Evolutionary conservation across 2,329 filamentous ascomycete species (phyloP), one percentile per base, ranked within the genome.

Genomic region (Fusarium pseudoanthophilum): DNA sequence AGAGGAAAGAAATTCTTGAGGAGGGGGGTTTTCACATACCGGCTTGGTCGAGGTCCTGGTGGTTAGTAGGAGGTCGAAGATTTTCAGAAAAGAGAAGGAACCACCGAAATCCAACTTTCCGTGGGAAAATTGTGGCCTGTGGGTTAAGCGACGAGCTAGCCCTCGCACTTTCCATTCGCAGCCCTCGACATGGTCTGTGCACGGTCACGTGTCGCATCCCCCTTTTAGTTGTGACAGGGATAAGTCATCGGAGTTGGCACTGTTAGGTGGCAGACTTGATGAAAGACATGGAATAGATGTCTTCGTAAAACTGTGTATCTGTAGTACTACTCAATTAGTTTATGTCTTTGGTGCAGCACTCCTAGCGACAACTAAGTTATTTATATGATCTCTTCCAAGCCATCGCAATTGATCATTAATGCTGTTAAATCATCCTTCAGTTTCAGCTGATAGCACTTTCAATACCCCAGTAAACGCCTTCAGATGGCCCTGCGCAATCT

Each of bases 21-120:
- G 55, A 60, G 42, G 59, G 67, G 63, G 67, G 9, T 24, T 64
- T 53, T 56, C 60, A 83, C 82, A 69, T 78, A 83, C 82, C 82
- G 81, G 80, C 76, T 82, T 80, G 70, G 78, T 76, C 78, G 76
- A 76, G 73, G 78, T 81, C 79, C 81, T 82, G 80, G 77, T 73
- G 72, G 81, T 83, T 83, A 83, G 81, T 82, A 78, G 72, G 74
- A 78, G 76, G 74, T 80, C 78, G 71, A 67, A 62, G 55, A 61
- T 67, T 67, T 67, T 67, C 64, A 67, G 30, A 59, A 46, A 66
- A 36, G 64, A 40, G 46, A 67, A 67, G 40, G 62, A 67, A 67
- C 46, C 52, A 52, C 64, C 43, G 64, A 67, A 46, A 67, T 51
- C 34, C 43, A 67, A 65, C 26, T 66, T 67, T 66, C 43, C 36